Evolutionary conservation across 2,329 filamentous ascomycete genomes (phyloP).

Genomic region (Xylaria sp.): DNA sequence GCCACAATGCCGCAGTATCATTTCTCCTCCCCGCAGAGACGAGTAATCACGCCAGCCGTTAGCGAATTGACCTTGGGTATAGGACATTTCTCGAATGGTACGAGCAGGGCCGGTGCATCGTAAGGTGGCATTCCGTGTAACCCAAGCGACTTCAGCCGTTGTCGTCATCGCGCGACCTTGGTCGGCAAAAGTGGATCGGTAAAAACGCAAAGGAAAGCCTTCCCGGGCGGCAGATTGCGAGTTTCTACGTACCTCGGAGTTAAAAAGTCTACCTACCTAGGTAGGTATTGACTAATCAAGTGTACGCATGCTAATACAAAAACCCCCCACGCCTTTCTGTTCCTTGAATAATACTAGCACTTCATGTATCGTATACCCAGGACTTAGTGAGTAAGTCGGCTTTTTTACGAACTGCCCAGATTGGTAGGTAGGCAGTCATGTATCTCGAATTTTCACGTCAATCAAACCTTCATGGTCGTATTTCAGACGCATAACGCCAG

Average conservation of each 20-base stretch:
- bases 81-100: slow-evolving; percentile 1
- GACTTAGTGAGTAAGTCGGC: not conserved
- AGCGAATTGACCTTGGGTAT: slow-evolving; percentile 2
- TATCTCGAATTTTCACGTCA: not conserved
- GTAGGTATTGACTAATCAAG: slow-evolving; percentile 17
- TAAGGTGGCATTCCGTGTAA: slow-evolving; percentile 25
- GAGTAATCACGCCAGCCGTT: not conserved
- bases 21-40: not conserved
- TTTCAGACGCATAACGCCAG: not conserved
- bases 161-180: slow-evolving; percentile 34
- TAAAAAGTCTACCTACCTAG: slow-evolving; percentile 14
- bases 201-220: slow-evolving; percentile 16
- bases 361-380: not conserved
- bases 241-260: slow-evolving; percentile 17
- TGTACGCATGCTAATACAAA: not conserved
- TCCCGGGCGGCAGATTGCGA: slow-evolving; percentile 25
- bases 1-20: not conserved
- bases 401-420: not conserved
- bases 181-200: slow-evolving; percentile 32
- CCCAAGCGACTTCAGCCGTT: slow-evolving; percentile 34
- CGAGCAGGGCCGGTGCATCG: slow-evolving; percentile 15
- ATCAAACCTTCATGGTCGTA: slow-evolving; percentile 11
- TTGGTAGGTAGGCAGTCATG: not conserved
- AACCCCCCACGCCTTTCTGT: not conserved
- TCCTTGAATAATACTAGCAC: slow-evolving; percentile 1